Evolutionary conservation across 306 rosid genomes (phyloP).

Genomic region (Chamaecrista fasciculata): DNA sequence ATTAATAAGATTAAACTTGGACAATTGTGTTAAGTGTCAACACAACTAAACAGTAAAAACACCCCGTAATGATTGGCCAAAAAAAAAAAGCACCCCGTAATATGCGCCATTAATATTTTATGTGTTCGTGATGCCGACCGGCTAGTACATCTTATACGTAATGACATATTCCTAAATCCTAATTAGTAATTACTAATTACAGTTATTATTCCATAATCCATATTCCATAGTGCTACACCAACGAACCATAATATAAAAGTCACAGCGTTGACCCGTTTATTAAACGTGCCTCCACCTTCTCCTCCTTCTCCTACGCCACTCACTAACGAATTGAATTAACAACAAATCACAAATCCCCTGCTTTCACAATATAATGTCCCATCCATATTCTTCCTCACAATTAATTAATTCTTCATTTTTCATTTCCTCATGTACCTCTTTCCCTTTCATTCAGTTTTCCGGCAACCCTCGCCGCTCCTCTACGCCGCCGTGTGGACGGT

Average conservation of each 20-base stretch:
- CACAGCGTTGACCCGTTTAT: neutral
- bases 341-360: neutral
- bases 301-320: neutral
- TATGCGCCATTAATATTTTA: neutral
- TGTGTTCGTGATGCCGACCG: neutral
- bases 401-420: neutral
- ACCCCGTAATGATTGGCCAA: no score
- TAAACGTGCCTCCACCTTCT: conserved; percentile 32
- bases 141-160: neutral
- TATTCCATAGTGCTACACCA: no score
- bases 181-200: no score
- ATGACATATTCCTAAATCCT: neutral
- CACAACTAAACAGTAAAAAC: no score
- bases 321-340: no score
- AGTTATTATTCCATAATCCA: neutral
- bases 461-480: conserved; percentile 11
- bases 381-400: neutral
- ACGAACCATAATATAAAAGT: neutral
- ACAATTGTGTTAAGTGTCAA: no score
- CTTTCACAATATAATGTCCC: neutral
- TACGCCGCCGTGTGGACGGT: conserved; percentile 50
- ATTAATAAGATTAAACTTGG: no score
- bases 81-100: no score
- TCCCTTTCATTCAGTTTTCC: conserved; percentile 28
- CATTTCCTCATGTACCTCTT: conserved; percentile 38